phyloP scores from a whole-genome alignment of 2,329 filamentous ascomycete genomes.

The Phaeosphaeriaceae sp. region DNA sequence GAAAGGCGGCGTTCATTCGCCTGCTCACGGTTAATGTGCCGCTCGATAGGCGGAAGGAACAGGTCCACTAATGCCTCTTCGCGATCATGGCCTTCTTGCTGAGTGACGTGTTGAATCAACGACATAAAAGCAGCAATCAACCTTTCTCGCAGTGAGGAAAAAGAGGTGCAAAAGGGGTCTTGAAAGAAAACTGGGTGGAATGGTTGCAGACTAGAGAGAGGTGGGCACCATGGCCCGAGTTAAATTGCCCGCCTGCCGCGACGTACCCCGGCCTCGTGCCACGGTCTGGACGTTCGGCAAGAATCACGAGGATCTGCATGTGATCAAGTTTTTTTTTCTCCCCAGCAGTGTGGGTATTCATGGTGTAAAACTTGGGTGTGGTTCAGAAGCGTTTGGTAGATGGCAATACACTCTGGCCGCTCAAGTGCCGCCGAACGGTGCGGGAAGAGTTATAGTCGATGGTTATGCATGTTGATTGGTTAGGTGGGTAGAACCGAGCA shows the following conservation, averaged over 20 bases:
- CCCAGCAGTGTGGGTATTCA: constrained; percentile 1
- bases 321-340: constrained; percentile 2
- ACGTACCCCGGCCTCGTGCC: constrained; percentile 19
- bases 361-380: not conserved
- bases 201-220: constrained; percentile 1
- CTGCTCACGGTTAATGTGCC: constrained; percentile 35
- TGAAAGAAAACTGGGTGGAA: not conserved
- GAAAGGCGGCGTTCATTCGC: constrained; percentile 39
- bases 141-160: constrained; percentile 9
- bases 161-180: constrained; percentile 14
- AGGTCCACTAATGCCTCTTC: constrained; percentile 49
- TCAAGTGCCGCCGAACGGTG: constrained; percentile 6
- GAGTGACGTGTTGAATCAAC: constrained; percentile 59
- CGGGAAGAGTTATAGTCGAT: not conserved
- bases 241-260: constrained; percentile 12
- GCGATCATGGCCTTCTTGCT: constrained; percentile 57
- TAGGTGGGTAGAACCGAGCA: no score
- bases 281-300: constrained; percentile 12
- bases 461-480: constrained; percentile 1
- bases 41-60: constrained; percentile 44
- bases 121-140: constrained; percentile 51
- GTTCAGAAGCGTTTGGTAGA: constrained; percentile 2
- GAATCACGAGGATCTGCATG: constrained; percentile 16
- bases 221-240: constrained; percentile 14
- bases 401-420: constrained; percentile 4